phyloP scores from a whole-genome alignment of 2,329 filamentous ascomycete species.

The Esteya vermicola region DNA sequence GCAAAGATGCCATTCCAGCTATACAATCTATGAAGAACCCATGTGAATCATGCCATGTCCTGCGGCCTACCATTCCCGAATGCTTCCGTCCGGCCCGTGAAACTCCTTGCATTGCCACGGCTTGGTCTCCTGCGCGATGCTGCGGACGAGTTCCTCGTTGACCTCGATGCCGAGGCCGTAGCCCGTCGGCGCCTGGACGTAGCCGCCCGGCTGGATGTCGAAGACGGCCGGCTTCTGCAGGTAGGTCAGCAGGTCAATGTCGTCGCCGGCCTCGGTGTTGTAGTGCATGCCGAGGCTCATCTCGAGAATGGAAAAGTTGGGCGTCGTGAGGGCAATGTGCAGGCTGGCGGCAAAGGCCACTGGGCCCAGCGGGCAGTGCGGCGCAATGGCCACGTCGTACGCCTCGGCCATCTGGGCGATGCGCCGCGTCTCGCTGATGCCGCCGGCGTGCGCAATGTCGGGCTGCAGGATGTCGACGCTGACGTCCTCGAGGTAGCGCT shows the following conservation, averaged over 20 bases:
- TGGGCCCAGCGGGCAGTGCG: slow-evolving; percentile 51
- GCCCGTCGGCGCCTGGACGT: slow-evolving; percentile 36
- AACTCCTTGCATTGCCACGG: slow-evolving; percentile 44
- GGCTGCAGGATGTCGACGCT: slow-evolving; percentile 54
- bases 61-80: slow-evolving; percentile 46
- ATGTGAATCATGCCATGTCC: too few species aligned
- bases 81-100: slow-evolving; percentile 40
- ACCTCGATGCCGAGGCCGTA: slow-evolving; percentile 48
- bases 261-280: slow-evolving; percentile 33
- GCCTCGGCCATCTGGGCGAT: slow-evolving; percentile 51
- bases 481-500: slow-evolving; percentile 48
- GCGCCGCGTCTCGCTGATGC: slow-evolving; percentile 48
- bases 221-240: slow-evolving; percentile 40
- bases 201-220: slow-evolving; percentile 37
- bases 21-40: background rate
- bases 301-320: slow-evolving; percentile 52
- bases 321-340: slow-evolving; percentile 39
- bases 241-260: slow-evolving; percentile 45
- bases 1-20: too few species aligned
- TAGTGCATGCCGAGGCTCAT: slow-evolving; percentile 61
- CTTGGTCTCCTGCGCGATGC: slow-evolving; percentile 30
- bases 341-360: slow-evolving; percentile 52
- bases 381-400: slow-evolving; percentile 51
- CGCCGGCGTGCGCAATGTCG: slow-evolving; percentile 49
- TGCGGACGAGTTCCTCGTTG: slow-evolving; percentile 47